Evolutionary conservation across 176 grass and related monocot species (phyloP).

Genomic region (Poa annua): DNA sequence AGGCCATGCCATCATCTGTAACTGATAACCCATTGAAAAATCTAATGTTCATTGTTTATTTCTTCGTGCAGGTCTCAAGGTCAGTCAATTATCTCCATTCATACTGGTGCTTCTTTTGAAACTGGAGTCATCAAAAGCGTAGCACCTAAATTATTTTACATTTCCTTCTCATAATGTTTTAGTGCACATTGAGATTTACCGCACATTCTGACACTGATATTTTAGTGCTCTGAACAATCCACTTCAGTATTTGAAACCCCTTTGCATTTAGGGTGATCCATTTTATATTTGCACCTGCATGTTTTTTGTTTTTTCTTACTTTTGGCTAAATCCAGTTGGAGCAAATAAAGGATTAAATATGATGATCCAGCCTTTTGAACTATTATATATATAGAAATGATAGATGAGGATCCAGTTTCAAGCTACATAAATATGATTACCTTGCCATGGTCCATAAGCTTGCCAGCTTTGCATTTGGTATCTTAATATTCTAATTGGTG

Average conservation of each 20-base stretch:
- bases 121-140: slow-evolving; percentile 12
- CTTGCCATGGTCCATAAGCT: not conserved
- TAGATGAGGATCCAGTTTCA: not conserved
- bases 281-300: slow-evolving; percentile 26
- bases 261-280: slow-evolving; percentile 5
- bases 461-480: slow-evolving; percentile 23
- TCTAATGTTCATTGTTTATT: slow-evolving; percentile 34
- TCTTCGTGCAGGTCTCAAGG: slow-evolving; percentile 85
- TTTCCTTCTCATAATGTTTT: slow-evolving; percentile 32
- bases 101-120: slow-evolving; percentile 35
- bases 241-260: slow-evolving; percentile 23
- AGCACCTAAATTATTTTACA: slow-evolving; percentile 19
- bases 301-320: slow-evolving; percentile 17
- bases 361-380: slow-evolving; percentile 20
- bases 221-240: slow-evolving; percentile 26
- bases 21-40: slow-evolving; percentile 4
- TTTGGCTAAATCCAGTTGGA: not conserved
- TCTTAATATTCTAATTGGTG: slow-evolving; percentile 34
- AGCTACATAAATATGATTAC: slow-evolving; percentile 23
- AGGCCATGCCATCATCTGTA: slow-evolving; percentile 13
- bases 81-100: slow-evolving; percentile 50
- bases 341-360: slow-evolving; percentile 9
- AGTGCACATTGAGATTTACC: slow-evolving; percentile 24
- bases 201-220: slow-evolving; percentile 9
- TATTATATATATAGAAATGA: not conserved